Base-by-base conservation (phyloP, 768 basidiomycete genomes). In the Termitomyces sp. region DNA sequence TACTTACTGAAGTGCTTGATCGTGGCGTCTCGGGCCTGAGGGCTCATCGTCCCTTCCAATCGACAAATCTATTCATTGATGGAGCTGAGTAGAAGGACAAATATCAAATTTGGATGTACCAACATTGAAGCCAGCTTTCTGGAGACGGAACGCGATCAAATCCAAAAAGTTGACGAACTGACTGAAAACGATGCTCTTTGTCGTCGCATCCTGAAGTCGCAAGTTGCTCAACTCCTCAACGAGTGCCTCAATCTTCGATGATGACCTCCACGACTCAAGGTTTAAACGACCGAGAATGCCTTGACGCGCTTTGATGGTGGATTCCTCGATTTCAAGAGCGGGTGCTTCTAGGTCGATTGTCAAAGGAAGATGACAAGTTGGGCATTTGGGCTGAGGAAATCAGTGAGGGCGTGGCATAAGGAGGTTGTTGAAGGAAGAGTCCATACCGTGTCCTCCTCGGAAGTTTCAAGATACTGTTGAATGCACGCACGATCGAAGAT, bases 401-500 rank as follows among this genome's bases (percentile, higher is more conserved):
- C 46, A 54, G 38, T 31, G 12, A 55, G 37, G 40, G 25, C 31
- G n/a, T 45, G 42, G n/a, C 29, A 6, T 17, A 42, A 48, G 45
- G 51, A 54, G 10, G 8, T 51, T 32, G 51, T 40, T 12, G 60
- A n/a, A 48, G 34, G 50, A 17, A 34, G 54, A 36, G 49, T 42
- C 76, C 85, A 34, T 65, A 90, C 89, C 32, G 74, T 81, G 52
- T 82, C 73, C 66, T 92, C 92, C 36, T 88, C 76, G 17, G 84
- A 82, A 1, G 88, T 83, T 65, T 92, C 84, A 52, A 98, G 80
- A 71, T 98, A 98, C 72, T 96, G 94, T 68, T 85, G 87, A 73
- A 99, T 96, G 69, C 97, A 99, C 70, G 95, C 92, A 59, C 97
- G 85, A 71, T 98, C 95, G 69, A 97, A 99, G 63, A 97, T 88